phyloP scores from a whole-genome alignment of 2,329 filamentous ascomycete genomes.

The Fusarium musae region DNA sequence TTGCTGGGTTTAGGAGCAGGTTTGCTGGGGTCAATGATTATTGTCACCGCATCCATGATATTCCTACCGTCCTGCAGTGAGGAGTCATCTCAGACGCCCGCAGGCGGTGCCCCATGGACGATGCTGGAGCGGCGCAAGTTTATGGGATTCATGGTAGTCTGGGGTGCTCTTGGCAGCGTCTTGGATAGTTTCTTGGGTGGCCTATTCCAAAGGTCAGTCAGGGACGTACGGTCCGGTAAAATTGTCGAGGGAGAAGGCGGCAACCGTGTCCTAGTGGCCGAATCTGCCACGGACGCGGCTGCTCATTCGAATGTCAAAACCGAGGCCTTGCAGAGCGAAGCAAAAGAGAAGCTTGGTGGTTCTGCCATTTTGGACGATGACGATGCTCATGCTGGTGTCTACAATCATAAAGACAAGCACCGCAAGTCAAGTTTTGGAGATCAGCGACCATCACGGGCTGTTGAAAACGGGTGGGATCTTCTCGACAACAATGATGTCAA shows the following conservation, averaged over 20 bases:
- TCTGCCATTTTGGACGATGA: slow-evolving; percentile 51
- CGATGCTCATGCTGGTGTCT: slow-evolving; percentile 54
- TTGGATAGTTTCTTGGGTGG: slow-evolving; percentile 91
- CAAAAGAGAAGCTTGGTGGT: slow-evolving; percentile 51
- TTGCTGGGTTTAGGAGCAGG: slow-evolving; percentile 78
- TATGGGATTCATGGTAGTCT: slow-evolving; percentile 70
- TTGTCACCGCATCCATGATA: slow-evolving; percentile 71
- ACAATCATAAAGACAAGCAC: slow-evolving; percentile 62
- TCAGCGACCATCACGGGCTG: slow-evolving; percentile 68
- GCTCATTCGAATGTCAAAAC: slow-evolving; percentile 53
- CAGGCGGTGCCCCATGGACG: slow-evolving; percentile 62
- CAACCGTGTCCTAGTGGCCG: slow-evolving; percentile 63
- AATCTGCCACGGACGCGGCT: slow-evolving; percentile 41
- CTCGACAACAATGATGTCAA: slow-evolving; percentile 98
- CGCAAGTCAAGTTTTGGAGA: slow-evolving; percentile 64
- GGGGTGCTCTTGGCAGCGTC: slow-evolving; percentile 83
- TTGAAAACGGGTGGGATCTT: slow-evolving; percentile 76
- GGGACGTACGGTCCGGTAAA: slow-evolving; percentile 84
- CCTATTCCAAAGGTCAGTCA: slow-evolving; percentile 84
- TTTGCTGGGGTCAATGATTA: slow-evolving; percentile 76
- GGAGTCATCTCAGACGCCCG: slow-evolving; percentile 51
- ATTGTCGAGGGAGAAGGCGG: slow-evolving; percentile 90
- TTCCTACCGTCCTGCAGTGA: slow-evolving; percentile 75
- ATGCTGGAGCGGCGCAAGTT: slow-evolving; percentile 57
- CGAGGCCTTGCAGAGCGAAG: slow-evolving; percentile 56